Evolutionary conservation across 1,284 basidiomycete genomes (phyloP), one percentile per base, ranked within the genome.

Genomic region (Porogramme epimiltina): DNA sequence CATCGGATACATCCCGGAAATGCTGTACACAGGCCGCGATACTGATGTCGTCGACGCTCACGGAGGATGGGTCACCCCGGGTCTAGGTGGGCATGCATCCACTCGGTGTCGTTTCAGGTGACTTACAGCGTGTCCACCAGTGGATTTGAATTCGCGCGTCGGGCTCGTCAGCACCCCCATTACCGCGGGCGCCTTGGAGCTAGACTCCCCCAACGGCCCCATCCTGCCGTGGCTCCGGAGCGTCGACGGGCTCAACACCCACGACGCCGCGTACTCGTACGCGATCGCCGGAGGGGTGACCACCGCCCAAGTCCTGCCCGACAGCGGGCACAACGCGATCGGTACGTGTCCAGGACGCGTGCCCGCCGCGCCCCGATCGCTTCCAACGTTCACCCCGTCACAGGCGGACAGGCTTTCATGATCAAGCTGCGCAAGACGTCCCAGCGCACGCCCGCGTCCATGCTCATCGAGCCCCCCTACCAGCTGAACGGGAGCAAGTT

Each of bases 141-240:
- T 93, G 34, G 89, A 93, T 64, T 71, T 93, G 55, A 86, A 95
- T 69, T 89, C 89, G 2, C 92, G 94, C 64, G 69, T 93, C 19
- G 92, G 89, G 1, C 71, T 93, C 6, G 69, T 83, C 56, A 79
- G 85, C 47, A 66, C 80, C 2, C 91, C 91, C 0, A 39, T 60
- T 36, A 50, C 44, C 10, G 37, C 55, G 72, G 84, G 82, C 18
- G 71, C 80, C 8, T 59, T 71, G 39, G 85, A 87, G 61, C 68
- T 74, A 10, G 80, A 82, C 58, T 86, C 85, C 2, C 54, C 61
- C 10, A 73, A 84, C 59, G 84, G 82, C 0, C 81, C 89, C 9
- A 56, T 66, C 28, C 41, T 66, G 11, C 67, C 67, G 15, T 77
- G 75, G 72, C 66, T 81, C 9, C 68, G 78, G 38, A 73, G 72